Base-by-base conservation (phyloP, 2,329 filamentous ascomycete species). In the Orbilia quercus region DNA sequence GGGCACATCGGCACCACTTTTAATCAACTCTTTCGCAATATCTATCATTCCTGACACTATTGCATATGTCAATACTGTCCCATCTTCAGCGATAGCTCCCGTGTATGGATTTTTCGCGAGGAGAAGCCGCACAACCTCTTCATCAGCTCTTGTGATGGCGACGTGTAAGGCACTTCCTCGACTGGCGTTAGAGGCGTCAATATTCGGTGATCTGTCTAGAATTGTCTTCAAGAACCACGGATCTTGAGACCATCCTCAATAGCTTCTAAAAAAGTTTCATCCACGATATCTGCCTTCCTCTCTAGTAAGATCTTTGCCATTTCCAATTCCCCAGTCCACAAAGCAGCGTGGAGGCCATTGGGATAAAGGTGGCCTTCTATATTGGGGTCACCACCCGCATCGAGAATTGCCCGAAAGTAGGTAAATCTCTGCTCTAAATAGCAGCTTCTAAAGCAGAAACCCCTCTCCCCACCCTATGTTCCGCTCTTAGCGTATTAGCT, bases 291-390 rank as follows among this genome's bases (percentile, higher is more conserved):
- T 4, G 42, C 48, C 12, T 57, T 50, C 1, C 25, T 28, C 9
- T 57, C 16, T 2, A 70, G 57, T 11, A 71, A 25, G 16, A 71
- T 58, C 12, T 28, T 55, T 16, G 66, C 66, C 66, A 71, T 71
- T 12, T 51, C 50, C n/a, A 64, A 23, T n/a, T 71, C 34, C 18
- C 50, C 58, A 1, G 34, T 64, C 50, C 42, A 45, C 1, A 71
- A 22, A 2, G 58, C 66, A 7, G 31, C 50, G 34, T 51, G 58
- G 5, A 71, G 58, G 7, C 42, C 23, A n/a, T 59, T 59, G 6
- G 31, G 51, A 31, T 64, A 57, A 16, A 57, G 31, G 9, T 36
- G 3, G 16, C 58, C 57, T 16, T 58, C 31, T 9, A 53, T 1
- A 25, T 71, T 57, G 3, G 51, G 58, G 12, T 63, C 57, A 1